Evolutionary conservation across 2,329 filamentous ascomycete genomes (phyloP).

Genomic region (Fusarium hostae): DNA sequence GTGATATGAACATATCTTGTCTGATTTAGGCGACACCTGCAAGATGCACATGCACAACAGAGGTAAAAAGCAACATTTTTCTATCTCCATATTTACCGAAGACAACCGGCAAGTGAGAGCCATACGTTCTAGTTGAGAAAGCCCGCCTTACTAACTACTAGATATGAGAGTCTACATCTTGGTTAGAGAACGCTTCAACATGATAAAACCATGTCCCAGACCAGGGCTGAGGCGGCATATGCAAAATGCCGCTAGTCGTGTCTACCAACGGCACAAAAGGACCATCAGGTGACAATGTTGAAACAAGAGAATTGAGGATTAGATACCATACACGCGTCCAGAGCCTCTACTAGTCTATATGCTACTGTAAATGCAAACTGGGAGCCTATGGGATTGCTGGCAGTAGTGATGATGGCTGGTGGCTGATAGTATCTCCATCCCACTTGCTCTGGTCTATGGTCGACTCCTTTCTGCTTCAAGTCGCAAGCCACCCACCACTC

Average conservation of each 20-base stretch:
- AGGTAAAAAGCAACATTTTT: slow-evolving; percentile 18
- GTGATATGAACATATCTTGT: neutral
- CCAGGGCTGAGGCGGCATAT: neutral
- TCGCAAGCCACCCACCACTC: slow-evolving; percentile 7
- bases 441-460: slow-evolving; percentile 22
- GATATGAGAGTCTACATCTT: neutral
- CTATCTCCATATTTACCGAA: neutral
- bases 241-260: neutral
- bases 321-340: slow-evolving; percentile 43
- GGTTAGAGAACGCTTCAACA: neutral
- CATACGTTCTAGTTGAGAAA: neutral
- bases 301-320: slow-evolving; percentile 33
- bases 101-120: neutral
- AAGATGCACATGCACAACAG: slow-evolving; percentile 7
- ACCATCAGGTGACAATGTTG: slow-evolving; percentile 15
- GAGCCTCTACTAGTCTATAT: slow-evolving; percentile 40
- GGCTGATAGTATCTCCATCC: slow-evolving; percentile 14
- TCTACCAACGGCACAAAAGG: neutral
- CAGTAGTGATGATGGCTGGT: slow-evolving; percentile 12
- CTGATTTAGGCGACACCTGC: neutral
- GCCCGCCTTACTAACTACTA: neutral
- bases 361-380: slow-evolving; percentile 30
- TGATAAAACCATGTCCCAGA: neutral
- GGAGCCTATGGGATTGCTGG: slow-evolving; percentile 1
- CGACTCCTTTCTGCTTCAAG: slow-evolving; percentile 6